phyloP scores from a whole-genome alignment of 2,329 filamentous ascomycete genomes.

The Sodiomyces alkalinus region DNA sequence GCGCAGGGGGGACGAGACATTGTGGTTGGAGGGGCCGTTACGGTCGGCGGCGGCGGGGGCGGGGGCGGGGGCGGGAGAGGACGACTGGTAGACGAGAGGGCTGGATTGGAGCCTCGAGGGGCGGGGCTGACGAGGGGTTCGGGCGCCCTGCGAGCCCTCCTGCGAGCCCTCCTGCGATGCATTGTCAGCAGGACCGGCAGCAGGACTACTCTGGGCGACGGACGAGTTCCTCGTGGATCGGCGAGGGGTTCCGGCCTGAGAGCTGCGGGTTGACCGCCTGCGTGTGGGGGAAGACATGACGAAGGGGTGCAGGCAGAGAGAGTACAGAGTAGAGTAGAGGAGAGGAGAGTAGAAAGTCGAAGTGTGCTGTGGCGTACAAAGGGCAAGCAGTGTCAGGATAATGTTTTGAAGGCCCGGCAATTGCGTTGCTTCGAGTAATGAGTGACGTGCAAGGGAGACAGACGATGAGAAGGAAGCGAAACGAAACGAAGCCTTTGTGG shows the following conservation, averaged over 20 bases:
- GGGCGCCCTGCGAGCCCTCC: slow-evolving; percentile 14
- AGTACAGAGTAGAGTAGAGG: neutral
- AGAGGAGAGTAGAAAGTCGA: slow-evolving; percentile 1
- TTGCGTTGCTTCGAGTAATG: too few species aligned
- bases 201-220: slow-evolving; percentile 30
- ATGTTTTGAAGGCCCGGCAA: too few species aligned
- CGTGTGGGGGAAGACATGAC: slow-evolving; percentile 28
- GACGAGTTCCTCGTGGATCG: slow-evolving; percentile 14
- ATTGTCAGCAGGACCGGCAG: slow-evolving; percentile 7
- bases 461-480: too few species aligned
- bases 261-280: slow-evolving; percentile 32
- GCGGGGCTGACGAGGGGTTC: slow-evolving; percentile 30
- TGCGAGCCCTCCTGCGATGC: slow-evolving; percentile 6
- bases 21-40: slow-evolving; percentile 16
- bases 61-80: slow-evolving; percentile 14
- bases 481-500: too few species aligned
- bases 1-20: slow-evolving; percentile 37
- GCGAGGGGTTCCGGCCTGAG: slow-evolving; percentile 31
- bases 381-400: slow-evolving; percentile 10
- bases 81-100: slow-evolving; percentile 60
- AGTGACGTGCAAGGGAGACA: too few species aligned
- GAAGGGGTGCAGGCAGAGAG: too few species aligned
- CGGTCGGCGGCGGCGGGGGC: slow-evolving; percentile 12
- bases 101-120: slow-evolving; percentile 52
- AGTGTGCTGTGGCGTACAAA: slow-evolving; percentile 10